A percentile compares a stretch with the other conserved stretches of the same genome.
phyloP scores from a whole-genome alignment of 306 rosid genomes.

The Morella rubra region DNA sequence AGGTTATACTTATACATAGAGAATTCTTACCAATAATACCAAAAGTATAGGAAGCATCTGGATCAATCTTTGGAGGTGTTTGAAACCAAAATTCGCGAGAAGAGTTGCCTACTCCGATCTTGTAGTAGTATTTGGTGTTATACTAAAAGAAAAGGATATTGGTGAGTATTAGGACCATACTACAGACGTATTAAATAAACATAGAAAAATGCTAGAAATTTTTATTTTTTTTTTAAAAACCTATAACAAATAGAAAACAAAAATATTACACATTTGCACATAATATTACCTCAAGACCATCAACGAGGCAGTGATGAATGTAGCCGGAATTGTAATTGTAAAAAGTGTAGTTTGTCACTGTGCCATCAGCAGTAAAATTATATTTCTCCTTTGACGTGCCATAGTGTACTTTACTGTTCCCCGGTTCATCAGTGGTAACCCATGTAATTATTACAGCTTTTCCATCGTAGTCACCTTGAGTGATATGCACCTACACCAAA shows the following conservation, averaged over 20 bases:
- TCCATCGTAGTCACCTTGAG: conserved; percentile 99
- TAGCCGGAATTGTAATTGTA: conserved; percentile 79
- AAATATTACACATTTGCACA: background rate
- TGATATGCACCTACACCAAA: conserved; percentile 71
- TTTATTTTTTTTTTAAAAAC: too few species aligned
- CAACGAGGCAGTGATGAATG: conserved; percentile 84
- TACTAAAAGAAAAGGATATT: conserved; percentile 48
- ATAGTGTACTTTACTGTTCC: conserved; percentile 53
- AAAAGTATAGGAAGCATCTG: conserved; percentile 78
- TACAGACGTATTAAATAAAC: conserved; percentile 5
- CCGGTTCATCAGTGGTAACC: conserved; percentile 78
- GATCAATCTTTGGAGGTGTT: conserved; percentile 74
- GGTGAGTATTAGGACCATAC: background rate
- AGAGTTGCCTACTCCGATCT: conserved; percentile 78
- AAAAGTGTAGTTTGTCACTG: conserved; percentile 65
- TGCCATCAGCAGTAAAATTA: conserved; percentile 60
- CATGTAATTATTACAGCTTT: conserved; percentile 87
- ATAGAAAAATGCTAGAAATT: background rate
- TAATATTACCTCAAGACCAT: conserved; percentile 68
- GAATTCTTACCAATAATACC: conserved; percentile 81
- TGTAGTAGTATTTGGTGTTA: conserved; percentile 77
- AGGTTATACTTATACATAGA: background rate
- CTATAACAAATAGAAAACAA: too few species aligned
- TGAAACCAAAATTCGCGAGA: conserved; percentile 82
- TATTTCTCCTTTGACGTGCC: conserved; percentile 52